Evolutionary conservation across 495 filamentous ascomycete species (phyloP).

Genomic region (Choiromyces venosus): DNA sequence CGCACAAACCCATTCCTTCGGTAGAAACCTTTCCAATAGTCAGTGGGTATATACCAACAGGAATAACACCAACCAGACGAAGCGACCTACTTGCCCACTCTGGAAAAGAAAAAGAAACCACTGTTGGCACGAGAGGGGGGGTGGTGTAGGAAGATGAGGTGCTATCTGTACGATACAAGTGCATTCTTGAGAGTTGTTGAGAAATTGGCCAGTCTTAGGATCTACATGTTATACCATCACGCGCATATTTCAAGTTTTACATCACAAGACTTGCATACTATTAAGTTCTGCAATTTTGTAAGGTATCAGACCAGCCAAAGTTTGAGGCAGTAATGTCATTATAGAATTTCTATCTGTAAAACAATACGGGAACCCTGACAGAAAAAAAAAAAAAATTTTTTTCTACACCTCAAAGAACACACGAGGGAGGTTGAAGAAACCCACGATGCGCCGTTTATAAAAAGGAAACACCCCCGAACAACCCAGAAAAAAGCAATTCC

Average conservation of each 20-base stretch:
- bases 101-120: not conserved
- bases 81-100: not conserved
- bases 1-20: not conserved
- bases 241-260: not conserved
- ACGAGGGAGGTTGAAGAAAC: conserved; percentile 39
- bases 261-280: not conserved
- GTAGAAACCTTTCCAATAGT: not conserved
- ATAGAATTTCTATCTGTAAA: not conserved
- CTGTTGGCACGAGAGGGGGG: not conserved
- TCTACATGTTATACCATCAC: not conserved
- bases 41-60: not conserved
- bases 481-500: conserved; percentile 18
- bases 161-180: not conserved
- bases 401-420: conserved; percentile 31
- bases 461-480: conserved; percentile 13
- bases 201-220: not conserved
- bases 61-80: not conserved
- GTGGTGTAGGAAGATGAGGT: not conserved
- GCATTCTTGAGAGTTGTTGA: not conserved
- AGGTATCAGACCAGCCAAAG: not conserved
- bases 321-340: not conserved
- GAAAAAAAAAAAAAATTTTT: not conserved
- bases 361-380: not conserved
- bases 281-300: not conserved
- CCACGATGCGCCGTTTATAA: conserved; percentile 32